These are phyloP conservation scores for Coprinellus micaceus DNA, from an alignment of 768 basidiomycete genomes.

Conservation along the genomic window DNA sequence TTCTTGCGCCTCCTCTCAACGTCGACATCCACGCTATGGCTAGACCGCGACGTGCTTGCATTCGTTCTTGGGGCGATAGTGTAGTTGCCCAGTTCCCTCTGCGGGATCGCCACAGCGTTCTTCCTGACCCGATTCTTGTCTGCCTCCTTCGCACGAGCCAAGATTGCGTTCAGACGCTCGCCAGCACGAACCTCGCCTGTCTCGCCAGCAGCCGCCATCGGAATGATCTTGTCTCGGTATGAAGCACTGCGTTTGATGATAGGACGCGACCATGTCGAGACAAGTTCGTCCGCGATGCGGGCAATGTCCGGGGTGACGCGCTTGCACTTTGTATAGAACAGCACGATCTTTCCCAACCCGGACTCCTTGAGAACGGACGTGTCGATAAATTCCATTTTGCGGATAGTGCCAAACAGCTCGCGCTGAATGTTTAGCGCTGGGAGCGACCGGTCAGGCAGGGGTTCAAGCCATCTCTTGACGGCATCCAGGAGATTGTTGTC, in stretches of 20 bases:
- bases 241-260: conserved; percentile 88
- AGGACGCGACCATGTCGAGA: conserved; percentile 83
- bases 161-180: conserved; percentile 65
- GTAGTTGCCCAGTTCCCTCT: conserved; percentile 71
- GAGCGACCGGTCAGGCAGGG: conserved; percentile 86
- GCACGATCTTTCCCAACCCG: conserved; percentile 79
- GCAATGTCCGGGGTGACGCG: conserved; percentile 78
- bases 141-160: conserved; percentile 60
- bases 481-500: conserved; percentile 94
- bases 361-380: conserved; percentile 87
- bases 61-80: conserved; percentile 70
- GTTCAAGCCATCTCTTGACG: conserved; percentile 89
- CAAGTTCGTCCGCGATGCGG: conserved; percentile 80
- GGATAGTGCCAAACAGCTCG: conserved; percentile 79
- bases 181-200: conserved; percentile 34
- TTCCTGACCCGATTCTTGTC: conserved; percentile 69
- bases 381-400: conserved; percentile 92
- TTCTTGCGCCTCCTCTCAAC: conserved; percentile 71
- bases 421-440: conserved; percentile 95
- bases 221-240: conserved; percentile 71
- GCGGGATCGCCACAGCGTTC: conserved; percentile 83
- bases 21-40: conserved; percentile 66
- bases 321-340: conserved; percentile 96
- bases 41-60: conserved; percentile 47
- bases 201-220: conserved; percentile 42